These are phyloP conservation scores for Endocalyx cinctus DNA, from an alignment of 2,329 filamentous ascomycete species.

Conservation along the genomic window DNA sequence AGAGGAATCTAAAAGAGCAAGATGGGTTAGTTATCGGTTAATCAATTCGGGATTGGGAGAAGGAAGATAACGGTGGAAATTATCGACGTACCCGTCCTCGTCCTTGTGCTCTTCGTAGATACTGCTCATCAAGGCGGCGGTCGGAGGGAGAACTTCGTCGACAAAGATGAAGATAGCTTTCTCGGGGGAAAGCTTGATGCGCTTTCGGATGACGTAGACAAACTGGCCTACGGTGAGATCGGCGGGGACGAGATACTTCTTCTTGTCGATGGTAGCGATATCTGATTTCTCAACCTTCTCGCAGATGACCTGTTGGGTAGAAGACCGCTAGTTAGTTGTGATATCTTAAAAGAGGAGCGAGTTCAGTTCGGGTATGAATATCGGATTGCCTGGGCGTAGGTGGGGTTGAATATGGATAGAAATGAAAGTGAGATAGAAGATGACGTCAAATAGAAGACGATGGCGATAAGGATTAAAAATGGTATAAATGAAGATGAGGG, in stretches of 20 bases:
- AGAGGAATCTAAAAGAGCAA: slow-evolving; percentile 69
- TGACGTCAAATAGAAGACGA: neutral
- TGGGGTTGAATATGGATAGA: neutral
- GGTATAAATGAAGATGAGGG: neutral
- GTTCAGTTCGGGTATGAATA: too few relatives aligned
- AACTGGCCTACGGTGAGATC: slow-evolving; percentile 99
- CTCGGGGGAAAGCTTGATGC: slow-evolving; percentile 98
- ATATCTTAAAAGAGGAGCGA: too few relatives aligned
- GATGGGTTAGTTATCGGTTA: slow-evolving; percentile 7
- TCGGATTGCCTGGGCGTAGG: too few relatives aligned
- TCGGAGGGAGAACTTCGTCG: slow-evolving; percentile 94
- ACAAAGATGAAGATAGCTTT: slow-evolving; percentile 99
- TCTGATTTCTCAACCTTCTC: slow-evolving; percentile 99
- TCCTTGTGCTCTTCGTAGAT: slow-evolving; percentile 99
- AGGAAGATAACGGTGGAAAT: slow-evolving; percentile 5
- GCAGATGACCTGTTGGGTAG: slow-evolving; percentile 76
- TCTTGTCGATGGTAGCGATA: slow-evolving; percentile 99
- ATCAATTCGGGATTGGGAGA: neutral
- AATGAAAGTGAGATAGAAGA: neutral
- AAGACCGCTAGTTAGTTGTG: slow-evolving; percentile 14
- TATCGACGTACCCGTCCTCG: slow-evolving; percentile 63
- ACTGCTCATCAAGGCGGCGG: slow-evolving; percentile 96
- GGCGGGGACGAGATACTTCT: slow-evolving; percentile 97
- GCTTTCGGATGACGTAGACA: slow-evolving; percentile 99
- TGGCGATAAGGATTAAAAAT: neutral